Conservation (phyloP, 129 eudicot species). For the Glebionis coronaria region DNA sequence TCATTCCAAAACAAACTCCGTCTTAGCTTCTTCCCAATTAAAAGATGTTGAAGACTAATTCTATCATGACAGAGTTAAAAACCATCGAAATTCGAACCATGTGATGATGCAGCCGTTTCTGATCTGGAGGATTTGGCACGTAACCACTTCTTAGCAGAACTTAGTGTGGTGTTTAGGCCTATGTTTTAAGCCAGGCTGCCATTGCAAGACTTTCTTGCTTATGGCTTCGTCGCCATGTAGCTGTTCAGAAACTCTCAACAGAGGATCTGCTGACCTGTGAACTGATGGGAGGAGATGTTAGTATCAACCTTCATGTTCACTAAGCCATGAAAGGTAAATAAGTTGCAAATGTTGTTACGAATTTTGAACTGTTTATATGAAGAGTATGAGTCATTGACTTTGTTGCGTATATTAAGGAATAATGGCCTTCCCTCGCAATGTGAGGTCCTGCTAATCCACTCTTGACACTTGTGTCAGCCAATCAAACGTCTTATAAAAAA, state of each 20-base stretch:
- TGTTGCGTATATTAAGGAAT: conserved; percentile 19
- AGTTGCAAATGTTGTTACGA: conserved; percentile 27
- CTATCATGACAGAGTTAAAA: conserved; percentile 20
- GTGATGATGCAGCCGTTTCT: conserved; percentile 59
- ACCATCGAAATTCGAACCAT: conserved; percentile 30
- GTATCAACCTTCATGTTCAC: conserved; percentile 49
- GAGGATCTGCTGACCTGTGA: conserved; percentile 36
- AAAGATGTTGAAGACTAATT: conserved; percentile 64
- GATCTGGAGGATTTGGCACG: conserved; percentile 50
- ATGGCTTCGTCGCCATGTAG: conserved; percentile 51
- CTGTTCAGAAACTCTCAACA: conserved; percentile 28
- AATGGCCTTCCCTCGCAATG: conserved; percentile 3
- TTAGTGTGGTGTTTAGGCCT: conserved; percentile 49
- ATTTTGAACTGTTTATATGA: conserved; percentile 34
- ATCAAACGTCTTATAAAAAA: too few relatives aligned
- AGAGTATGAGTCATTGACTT: conserved; percentile 32
- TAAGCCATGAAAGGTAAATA: conserved; percentile 24
- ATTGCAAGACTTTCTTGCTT: conserved; percentile 54
- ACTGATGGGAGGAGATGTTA: conserved; percentile 30
- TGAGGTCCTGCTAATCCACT: too few relatives aligned
- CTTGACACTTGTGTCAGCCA: too few relatives aligned
- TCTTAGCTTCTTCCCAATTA: conserved; percentile 75
- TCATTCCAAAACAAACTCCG: too few relatives aligned
- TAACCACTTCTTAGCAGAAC: conserved; percentile 34
- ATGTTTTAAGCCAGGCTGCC: conserved; percentile 66